These are phyloP conservation scores for Fragaria nilgerrensis DNA, from an alignment of 306 rosid genomes.

Conservation along the genomic window DNA sequence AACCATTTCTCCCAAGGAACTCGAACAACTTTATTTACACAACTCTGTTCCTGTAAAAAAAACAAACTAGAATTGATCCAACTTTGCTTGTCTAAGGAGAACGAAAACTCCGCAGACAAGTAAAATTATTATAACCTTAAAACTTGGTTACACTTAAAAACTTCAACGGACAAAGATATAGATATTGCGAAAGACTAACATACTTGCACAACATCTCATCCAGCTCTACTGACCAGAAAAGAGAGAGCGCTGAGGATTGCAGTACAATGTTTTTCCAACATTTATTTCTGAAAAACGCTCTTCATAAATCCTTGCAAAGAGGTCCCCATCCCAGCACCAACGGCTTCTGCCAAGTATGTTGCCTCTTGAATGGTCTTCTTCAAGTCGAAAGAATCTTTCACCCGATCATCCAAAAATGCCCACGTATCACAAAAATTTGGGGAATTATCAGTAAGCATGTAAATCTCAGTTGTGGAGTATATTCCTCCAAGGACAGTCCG, in stretches of 20 bases:
- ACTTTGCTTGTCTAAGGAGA: not conserved
- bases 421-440: slow-evolving; percentile 84
- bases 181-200: not conserved
- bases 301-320: slow-evolving; percentile 65
- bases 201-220: not conserved
- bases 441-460: slow-evolving; percentile 87
- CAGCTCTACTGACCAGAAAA: slow-evolving; percentile 8
- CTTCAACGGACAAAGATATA: not conserved
- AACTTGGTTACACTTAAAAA: not conserved
- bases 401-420: slow-evolving; percentile 79
- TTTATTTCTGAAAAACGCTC: slow-evolving; percentile 46
- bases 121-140: not conserved
- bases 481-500: slow-evolving; percentile 89
- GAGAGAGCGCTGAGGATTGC: slow-evolving; percentile 13
- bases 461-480: slow-evolving; percentile 95
- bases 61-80: not conserved
- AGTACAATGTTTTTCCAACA: not conserved
- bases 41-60: not conserved
- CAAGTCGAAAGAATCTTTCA: slow-evolving; percentile 82
- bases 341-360: slow-evolving; percentile 82
- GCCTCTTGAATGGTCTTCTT: slow-evolving; percentile 92
- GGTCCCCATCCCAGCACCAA: slow-evolving; percentile 80
- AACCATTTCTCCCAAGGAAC: not conserved
- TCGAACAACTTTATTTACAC: not conserved
- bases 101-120: not conserved